Evolutionary conservation across 139 green algal genomes (phyloP).

Genomic region (Trebouxia sp.): DNA sequence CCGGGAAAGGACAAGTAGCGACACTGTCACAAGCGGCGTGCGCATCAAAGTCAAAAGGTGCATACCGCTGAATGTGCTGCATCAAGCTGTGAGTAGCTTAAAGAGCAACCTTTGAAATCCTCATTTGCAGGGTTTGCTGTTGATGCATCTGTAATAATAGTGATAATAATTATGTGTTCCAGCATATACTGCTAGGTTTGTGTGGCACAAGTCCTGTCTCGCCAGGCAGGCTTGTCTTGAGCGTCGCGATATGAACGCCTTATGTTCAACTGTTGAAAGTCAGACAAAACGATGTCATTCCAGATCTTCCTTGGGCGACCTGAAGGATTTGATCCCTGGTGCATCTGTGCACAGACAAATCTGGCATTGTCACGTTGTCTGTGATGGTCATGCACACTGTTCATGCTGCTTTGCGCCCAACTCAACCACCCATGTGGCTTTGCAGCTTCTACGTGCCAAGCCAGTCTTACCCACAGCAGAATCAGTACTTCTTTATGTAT

Average conservation of each 20-base stretch:
- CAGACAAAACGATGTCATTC: too few species aligned
- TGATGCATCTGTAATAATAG: neutral
- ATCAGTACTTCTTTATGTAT: slow-evolving; percentile 21
- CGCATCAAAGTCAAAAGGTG: slow-evolving; percentile 13
- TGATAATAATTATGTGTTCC: neutral
- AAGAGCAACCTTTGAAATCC: neutral
- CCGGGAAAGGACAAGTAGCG: neutral
- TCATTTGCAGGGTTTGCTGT: neutral
- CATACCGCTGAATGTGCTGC: neutral
- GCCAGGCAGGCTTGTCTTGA: neutral
- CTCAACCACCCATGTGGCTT: neutral
- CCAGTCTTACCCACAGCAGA: neutral
- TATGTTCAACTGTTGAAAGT: too few species aligned
- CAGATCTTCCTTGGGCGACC: too few species aligned
- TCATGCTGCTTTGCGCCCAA: too few species aligned
- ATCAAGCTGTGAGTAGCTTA: neutral
- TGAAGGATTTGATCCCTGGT: too few species aligned
- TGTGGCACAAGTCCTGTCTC: too few species aligned
- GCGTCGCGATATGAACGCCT: too few species aligned
- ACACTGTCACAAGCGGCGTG: neutral
- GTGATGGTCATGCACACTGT: too few species aligned
- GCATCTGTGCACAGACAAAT: too few species aligned
- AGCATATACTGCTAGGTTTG: neutral
- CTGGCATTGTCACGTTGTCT: too few species aligned
- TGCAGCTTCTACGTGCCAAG: slow-evolving; percentile 29